Evolutionary conservation across 2,329 filamentous ascomycete species (phyloP).

Genomic region (Phialemoniopsis sp.): DNA sequence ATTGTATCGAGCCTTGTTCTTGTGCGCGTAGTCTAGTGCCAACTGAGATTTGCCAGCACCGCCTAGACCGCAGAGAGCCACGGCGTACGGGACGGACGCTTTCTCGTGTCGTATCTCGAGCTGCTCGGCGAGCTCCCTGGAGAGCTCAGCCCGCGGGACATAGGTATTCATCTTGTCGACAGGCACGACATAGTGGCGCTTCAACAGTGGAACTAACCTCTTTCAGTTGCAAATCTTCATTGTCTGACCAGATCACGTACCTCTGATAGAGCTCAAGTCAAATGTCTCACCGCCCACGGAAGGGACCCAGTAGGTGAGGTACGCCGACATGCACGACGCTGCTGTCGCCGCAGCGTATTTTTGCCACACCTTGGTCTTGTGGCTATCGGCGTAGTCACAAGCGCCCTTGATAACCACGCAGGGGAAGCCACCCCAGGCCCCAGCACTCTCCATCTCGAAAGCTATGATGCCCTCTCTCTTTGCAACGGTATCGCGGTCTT

Average conservation of each 20-base stretch:
- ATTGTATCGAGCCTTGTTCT: slow-evolving; percentile 6
- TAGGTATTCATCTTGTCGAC: slow-evolving; percentile 5
- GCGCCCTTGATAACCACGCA: slow-evolving; percentile 29
- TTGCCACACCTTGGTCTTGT: slow-evolving; percentile 30
- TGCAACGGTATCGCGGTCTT: slow-evolving; percentile 19
- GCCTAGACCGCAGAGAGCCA: slow-evolving; percentile 5
- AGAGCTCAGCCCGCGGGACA: slow-evolving; percentile 3
- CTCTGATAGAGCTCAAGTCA: too few species aligned
- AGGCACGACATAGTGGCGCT: slow-evolving; percentile 3
- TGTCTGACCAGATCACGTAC: too few species aligned
- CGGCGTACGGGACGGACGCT: slow-evolving; percentile 5
- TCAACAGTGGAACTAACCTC: too few species aligned
- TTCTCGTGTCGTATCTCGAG: slow-evolving; percentile 4
- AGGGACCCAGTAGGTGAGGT: too few species aligned
- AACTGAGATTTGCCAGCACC: slow-evolving; percentile 8
- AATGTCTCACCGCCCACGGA: too few species aligned
- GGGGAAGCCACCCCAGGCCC: slow-evolving; percentile 24
- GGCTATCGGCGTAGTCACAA: slow-evolving; percentile 32
- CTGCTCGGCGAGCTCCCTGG: slow-evolving; percentile 4
- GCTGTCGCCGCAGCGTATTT: slow-evolving; percentile 26
- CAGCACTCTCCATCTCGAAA: slow-evolving; percentile 32
- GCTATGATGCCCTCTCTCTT: slow-evolving; percentile 18
- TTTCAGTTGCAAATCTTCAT: too few species aligned
- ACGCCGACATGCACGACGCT: too few species aligned
- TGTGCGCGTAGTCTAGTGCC: slow-evolving; percentile 6